phyloP scores from a whole-genome alignment of 139 green algal genomes.

The Micractinium sp. region DNA sequence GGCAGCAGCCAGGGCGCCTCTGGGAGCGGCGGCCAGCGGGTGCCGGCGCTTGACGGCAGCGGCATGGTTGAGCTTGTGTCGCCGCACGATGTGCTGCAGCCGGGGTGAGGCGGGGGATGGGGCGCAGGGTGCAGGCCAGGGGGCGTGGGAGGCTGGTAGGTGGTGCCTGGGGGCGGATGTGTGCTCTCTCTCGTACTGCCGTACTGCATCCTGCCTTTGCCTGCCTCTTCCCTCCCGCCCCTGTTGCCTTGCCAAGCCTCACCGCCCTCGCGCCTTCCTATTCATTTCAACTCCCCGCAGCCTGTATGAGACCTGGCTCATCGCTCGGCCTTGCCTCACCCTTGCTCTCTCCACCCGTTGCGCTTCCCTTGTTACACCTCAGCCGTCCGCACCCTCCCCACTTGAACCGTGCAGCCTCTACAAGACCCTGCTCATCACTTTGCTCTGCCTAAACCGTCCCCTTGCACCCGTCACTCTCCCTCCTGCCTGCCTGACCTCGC shows the following conservation, averaged over 20 bases:
- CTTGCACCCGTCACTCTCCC: too few relatives aligned
- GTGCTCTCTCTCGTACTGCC: not conserved
- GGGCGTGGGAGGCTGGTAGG: too few relatives aligned
- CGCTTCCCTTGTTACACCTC: not conserved
- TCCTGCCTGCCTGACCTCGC: too few relatives aligned
- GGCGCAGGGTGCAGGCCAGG: too few relatives aligned
- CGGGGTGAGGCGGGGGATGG: slow-evolving; percentile 1
- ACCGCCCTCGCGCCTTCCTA: not conserved
- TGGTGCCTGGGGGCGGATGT: not conserved
- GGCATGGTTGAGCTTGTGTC: slow-evolving; percentile 10
- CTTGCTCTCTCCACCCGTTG: not conserved
- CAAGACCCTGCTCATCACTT: too few relatives aligned
- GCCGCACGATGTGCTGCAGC: slow-evolving; percentile 17
- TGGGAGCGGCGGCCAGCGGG: slow-evolving; percentile 5
- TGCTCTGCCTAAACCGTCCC: too few relatives aligned
- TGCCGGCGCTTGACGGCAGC: not conserved
- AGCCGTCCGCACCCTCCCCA: not conserved
- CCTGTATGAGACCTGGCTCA: slow-evolving; percentile 40
- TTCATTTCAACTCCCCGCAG: not conserved
- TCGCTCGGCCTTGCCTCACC: too few relatives aligned
- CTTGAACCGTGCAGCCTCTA: too few relatives aligned
- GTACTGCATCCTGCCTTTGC: not conserved
- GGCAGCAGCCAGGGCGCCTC: not conserved
- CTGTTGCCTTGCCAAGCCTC: not conserved
- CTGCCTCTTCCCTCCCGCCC: not conserved